Evolutionary conservation across 345 rosid species (phyloP).

Genomic region (Populus nigra): DNA sequence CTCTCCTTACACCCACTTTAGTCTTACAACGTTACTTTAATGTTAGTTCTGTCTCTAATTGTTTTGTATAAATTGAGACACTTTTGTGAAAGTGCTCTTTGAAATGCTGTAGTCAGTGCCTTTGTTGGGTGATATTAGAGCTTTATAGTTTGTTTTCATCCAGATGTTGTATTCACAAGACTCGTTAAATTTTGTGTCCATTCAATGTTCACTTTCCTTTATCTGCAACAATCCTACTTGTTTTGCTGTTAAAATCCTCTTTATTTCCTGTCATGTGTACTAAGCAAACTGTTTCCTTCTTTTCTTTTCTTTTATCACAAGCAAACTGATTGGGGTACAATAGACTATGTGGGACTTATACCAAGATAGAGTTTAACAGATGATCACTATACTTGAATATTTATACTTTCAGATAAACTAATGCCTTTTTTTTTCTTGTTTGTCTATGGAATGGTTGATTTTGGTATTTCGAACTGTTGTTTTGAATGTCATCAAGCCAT

Average conservation of each 20-base stretch:
- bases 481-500: too few relatives aligned
- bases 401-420: neutral
- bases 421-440: neutral
- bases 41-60: neutral
- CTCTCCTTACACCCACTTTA: constrained; percentile 11
- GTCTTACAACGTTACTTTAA: neutral
- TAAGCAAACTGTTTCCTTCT: neutral
- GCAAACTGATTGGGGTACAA: neutral
- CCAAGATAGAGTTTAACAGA: neutral
- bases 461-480: too few relatives aligned
- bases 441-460: too few relatives aligned
- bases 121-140: constrained; percentile 3
- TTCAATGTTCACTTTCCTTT: neutral
- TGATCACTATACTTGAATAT: neutral
- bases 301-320: neutral
- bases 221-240: neutral
- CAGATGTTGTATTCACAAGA: neutral
- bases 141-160: constrained; percentile 1
- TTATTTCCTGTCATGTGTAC: neutral
- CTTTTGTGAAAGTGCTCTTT: constrained; percentile 25
- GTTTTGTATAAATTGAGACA: constrained; percentile 18
- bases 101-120: constrained; percentile 9
- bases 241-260: neutral
- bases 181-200: neutral
- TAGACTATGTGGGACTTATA: neutral